phyloP scores from a whole-genome alignment of 192 early-diverging fungal genomes.

The Chytriomyces sp. region DNA sequence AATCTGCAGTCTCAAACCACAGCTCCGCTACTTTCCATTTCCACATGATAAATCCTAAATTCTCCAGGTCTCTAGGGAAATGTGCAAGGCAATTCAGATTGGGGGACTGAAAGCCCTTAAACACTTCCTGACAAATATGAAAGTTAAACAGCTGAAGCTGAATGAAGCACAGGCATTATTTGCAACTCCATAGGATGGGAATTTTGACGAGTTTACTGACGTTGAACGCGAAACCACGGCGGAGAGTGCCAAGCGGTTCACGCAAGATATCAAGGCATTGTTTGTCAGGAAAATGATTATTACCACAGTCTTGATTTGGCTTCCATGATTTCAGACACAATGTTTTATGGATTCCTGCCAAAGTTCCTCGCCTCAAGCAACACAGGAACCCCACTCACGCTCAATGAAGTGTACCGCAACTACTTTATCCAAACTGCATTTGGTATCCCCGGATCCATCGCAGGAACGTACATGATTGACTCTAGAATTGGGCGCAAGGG shows the following conservation, averaged over 20 bases:
- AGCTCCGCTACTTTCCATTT: too few species aligned
- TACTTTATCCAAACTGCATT: constrained; percentile 75
- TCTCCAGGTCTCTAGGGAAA: too few species aligned
- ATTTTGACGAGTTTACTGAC: constrained; percentile 10
- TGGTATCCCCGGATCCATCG: constrained; percentile 81
- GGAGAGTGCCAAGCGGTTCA: background rate
- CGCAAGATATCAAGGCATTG: background rate
- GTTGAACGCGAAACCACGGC: background rate
- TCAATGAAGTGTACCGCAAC: constrained; percentile 71
- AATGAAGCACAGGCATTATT: too few species aligned
- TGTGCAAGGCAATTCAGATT: too few species aligned
- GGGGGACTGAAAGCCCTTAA: too few species aligned
- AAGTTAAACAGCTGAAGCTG: too few species aligned
- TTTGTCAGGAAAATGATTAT: background rate
- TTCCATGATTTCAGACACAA: constrained; percentile 84
- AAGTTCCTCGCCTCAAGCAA: constrained; percentile 61
- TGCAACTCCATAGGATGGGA: too few species aligned
- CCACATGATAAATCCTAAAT: too few species aligned
- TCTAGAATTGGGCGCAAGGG: constrained; percentile 73
- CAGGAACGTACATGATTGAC: constrained; percentile 70
- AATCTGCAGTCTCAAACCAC: too few species aligned
- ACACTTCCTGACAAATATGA: too few species aligned
- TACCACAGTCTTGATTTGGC: constrained; percentile 74
- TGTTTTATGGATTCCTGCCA: constrained; percentile 86
- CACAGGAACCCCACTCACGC: constrained; percentile 27